A percentile compares a stretch with the other conserved stretches of the same genome.
Evolutionary conservation across 2,329 filamentous ascomycete species (phyloP).

Genomic region (Fusarium kyushuense): DNA sequence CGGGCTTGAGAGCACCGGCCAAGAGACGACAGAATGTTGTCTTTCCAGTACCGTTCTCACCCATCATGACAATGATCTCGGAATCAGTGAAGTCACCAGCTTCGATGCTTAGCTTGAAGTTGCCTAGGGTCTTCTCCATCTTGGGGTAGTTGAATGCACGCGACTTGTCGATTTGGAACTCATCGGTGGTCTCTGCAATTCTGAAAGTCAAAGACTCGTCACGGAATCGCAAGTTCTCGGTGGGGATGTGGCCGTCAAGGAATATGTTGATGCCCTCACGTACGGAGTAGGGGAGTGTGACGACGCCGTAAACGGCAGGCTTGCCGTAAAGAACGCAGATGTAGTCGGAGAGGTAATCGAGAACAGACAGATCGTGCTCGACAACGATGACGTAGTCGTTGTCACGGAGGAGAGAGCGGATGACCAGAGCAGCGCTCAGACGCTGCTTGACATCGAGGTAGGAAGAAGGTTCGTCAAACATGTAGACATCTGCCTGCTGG

Average conservation of each 20-base stretch:
- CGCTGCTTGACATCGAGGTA: constrained; percentile 99
- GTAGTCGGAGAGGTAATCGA: constrained; percentile 98
- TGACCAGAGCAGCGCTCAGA: constrained; percentile 90
- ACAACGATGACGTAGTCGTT: constrained; percentile 98
- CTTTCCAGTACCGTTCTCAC: constrained; percentile 99
- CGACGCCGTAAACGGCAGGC: constrained; percentile 96
- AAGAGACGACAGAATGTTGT: constrained; percentile 98
- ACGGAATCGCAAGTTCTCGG: constrained; percentile 97
- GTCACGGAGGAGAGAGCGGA: constrained; percentile 87
- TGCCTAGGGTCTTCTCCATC: constrained; percentile 93
- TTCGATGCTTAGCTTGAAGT: constrained; percentile 87
- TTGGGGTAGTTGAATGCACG: constrained; percentile 88
- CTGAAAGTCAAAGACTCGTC: constrained; percentile 97
- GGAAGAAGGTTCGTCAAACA: constrained; percentile 99
- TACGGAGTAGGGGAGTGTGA: constrained; percentile 93
- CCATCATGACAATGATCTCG: constrained; percentile 99
- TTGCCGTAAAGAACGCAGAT: constrained; percentile 97
- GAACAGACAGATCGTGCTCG: constrained; percentile 97
- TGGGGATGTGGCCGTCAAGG: constrained; percentile 97
- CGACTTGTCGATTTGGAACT: constrained; percentile 85
- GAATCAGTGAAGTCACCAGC: constrained; percentile 93
- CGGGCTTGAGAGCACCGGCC: constrained; percentile 92
- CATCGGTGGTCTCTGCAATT: constrained; percentile 88
- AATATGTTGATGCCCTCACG: constrained; percentile 99
- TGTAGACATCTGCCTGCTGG: constrained; percentile 97